Conservation (phyloP, 1,139 yeast genomes). For the Suhomyces coccinellae region DNA sequence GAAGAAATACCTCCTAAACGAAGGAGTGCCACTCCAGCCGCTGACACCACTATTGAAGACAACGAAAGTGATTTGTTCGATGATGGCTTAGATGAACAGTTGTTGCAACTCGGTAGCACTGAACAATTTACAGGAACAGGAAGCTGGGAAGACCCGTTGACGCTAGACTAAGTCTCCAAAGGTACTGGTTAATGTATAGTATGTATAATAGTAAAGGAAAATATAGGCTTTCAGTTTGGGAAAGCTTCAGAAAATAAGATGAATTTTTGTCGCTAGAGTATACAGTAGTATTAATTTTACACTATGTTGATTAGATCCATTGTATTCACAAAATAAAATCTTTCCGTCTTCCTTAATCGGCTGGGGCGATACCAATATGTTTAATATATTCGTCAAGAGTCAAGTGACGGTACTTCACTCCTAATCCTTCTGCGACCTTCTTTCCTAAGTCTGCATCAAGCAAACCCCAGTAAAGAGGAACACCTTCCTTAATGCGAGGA, state of each 20-base stretch:
- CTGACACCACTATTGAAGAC: slow-evolving; percentile 7
- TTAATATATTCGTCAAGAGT: slow-evolving; percentile 28
- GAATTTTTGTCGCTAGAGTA: too few species aligned
- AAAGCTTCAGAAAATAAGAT: too few species aligned
- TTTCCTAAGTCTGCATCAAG: slow-evolving; percentile 34
- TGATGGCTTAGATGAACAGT: slow-evolving; percentile 27
- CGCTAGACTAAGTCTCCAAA: slow-evolving; percentile 19
- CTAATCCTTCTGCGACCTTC: slow-evolving; percentile 34
- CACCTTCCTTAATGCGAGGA: slow-evolving; percentile 32
- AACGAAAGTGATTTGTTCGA: slow-evolving; percentile 17
- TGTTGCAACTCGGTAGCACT: slow-evolving; percentile 9
- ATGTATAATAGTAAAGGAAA: background rate
- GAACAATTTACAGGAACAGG: slow-evolving; percentile 26
- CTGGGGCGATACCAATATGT: slow-evolving; percentile 20
- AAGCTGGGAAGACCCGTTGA: slow-evolving; percentile 43
- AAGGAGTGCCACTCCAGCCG: background rate
- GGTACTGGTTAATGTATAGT: slow-evolving; percentile 12
- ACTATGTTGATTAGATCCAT: too few species aligned
- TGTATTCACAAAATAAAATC: too few species aligned
- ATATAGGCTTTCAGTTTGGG: background rate
- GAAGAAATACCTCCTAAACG: slow-evolving; percentile 2
- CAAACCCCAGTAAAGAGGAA: slow-evolving; percentile 43
- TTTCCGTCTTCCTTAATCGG: slow-evolving; percentile 5
- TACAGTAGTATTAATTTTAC: too few species aligned
- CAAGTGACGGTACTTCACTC: slow-evolving; percentile 29